These are phyloP conservation scores for Botrytis tulipae DNA, from an alignment of 2,329 filamentous ascomycete species.

Conservation along the genomic window DNA sequence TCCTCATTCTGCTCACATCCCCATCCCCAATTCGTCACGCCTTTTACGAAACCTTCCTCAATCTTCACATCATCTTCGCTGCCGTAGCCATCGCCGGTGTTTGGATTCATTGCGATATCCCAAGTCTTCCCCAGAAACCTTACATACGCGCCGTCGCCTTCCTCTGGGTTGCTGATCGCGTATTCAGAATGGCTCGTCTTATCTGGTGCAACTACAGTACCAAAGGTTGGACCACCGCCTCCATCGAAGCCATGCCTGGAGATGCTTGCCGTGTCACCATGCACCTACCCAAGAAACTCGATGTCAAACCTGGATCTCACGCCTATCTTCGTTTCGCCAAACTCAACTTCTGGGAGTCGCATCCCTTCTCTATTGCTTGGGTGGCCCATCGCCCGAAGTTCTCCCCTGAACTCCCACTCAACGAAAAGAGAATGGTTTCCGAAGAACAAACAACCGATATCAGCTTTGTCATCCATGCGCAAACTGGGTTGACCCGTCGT, in stretches of 20 bases:
- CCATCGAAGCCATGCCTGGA: conserved; percentile 66
- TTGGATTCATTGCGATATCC: conserved; percentile 73
- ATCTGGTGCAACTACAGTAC: conserved; percentile 60
- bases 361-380: conserved; percentile 80
- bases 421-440: conserved; percentile 39
- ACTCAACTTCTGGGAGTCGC: conserved; percentile 67
- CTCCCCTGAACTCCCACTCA: conserved; percentile 35
- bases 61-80: conserved; percentile 76
- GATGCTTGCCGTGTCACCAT: conserved; percentile 70
- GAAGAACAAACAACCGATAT: conserved; percentile 47
- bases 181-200: conserved; percentile 60
- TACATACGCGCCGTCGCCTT: conserved; percentile 72
- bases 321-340: conserved; percentile 70
- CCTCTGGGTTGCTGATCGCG: conserved; percentile 75
- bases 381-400: conserved; percentile 53
- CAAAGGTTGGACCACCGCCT: conserved; percentile 59
- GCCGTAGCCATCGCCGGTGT: conserved; percentile 66
- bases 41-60: conserved; percentile 96
- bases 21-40: conserved; percentile 83
- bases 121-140: conserved; percentile 62
- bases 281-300: conserved; percentile 63
- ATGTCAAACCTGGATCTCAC: conserved; percentile 68
- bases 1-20: conserved; percentile 66
- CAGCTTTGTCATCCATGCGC: conserved; percentile 81
- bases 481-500: conserved; percentile 82